Evolutionary conservation across 306 rosid genomes (phyloP).

Genomic region (Trifolium subterraneum): DNA sequence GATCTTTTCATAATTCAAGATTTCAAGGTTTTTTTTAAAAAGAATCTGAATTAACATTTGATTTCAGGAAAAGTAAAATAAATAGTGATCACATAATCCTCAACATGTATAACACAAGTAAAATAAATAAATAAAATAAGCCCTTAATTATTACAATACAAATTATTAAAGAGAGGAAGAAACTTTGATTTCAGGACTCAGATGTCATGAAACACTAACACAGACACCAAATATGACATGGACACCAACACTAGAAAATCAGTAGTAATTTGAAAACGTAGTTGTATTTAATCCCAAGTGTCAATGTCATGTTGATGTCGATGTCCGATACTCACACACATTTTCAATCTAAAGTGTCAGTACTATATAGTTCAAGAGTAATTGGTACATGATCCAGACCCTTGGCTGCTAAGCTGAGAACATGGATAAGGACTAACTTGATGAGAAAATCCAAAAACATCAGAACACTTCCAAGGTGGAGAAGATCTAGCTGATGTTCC

Average conservation of each 20-base stretch:
- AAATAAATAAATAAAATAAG: too few relatives aligned
- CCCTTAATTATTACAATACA: not conserved
- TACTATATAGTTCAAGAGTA: constrained; percentile 9
- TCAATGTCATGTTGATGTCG: not conserved
- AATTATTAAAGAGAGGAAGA: not conserved
- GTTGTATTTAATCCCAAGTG: not conserved
- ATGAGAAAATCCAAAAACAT: constrained; percentile 65
- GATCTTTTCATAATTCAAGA: too few relatives aligned
- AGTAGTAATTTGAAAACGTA: not conserved
- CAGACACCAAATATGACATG: not conserved
- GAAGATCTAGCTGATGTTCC: constrained; percentile 46
- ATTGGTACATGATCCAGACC: constrained; percentile 54
- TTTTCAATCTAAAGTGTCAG: too few relatives aligned
- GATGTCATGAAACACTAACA: not conserved
- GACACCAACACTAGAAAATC: not conserved
- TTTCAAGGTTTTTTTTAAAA: too few relatives aligned
- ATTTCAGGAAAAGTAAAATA: too few relatives aligned
- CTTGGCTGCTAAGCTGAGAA: constrained; percentile 52
- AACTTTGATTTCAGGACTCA: not conserved
- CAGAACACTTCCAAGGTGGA: constrained; percentile 79
- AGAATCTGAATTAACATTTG: too few relatives aligned
- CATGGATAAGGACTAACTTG: constrained; percentile 85
- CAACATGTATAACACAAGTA: too few relatives aligned
- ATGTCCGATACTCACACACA: not conserved
- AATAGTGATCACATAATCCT: too few relatives aligned